These are phyloP conservation scores for Rhodotorula paludigena DNA, from an alignment of 768 basidiomycete species.

Conservation along the genomic window DNA sequence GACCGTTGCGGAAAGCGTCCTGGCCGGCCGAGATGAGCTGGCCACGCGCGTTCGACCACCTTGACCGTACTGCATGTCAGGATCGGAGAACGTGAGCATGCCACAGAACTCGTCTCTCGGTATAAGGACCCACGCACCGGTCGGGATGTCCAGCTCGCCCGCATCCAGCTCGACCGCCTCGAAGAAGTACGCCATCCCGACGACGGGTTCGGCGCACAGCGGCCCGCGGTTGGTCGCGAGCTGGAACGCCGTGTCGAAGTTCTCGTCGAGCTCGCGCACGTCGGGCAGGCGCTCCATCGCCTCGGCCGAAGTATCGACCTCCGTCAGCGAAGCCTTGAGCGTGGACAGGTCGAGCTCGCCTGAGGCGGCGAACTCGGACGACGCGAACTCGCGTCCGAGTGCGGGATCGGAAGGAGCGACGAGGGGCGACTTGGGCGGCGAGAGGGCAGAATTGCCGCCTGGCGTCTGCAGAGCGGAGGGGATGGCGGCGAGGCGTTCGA, in stretches of 20 bases:
- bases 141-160: constrained; percentile 18
- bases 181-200: constrained; percentile 85
- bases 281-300: constrained; percentile 23
- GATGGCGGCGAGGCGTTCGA: constrained; percentile 30
- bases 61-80: constrained; percentile 67
- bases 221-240: constrained; percentile 91
- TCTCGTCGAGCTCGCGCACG: constrained; percentile 64
- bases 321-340: constrained; percentile 12
- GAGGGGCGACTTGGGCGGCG: constrained; percentile 10
- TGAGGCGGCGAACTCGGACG: constrained; percentile 19
- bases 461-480: constrained; percentile 32
- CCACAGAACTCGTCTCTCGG: no score
- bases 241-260: constrained; percentile 90
- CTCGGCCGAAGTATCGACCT: constrained; percentile 8
- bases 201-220: constrained; percentile 87
- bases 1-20: constrained; percentile 80
- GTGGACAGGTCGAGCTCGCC: constrained; percentile 24
- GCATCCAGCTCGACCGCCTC: constrained; percentile 65
- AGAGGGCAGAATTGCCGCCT: constrained; percentile 6
- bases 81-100: no score
- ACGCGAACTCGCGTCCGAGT: constrained; percentile 14
- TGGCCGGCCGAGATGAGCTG: constrained; percentile 81
- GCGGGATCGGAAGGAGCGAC: not conserved
- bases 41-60: constrained; percentile 77
- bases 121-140: constrained; percentile 13